phyloP scores from a whole-genome alignment of 805 yeast species.

The Wickerhamiella brachini region DNA sequence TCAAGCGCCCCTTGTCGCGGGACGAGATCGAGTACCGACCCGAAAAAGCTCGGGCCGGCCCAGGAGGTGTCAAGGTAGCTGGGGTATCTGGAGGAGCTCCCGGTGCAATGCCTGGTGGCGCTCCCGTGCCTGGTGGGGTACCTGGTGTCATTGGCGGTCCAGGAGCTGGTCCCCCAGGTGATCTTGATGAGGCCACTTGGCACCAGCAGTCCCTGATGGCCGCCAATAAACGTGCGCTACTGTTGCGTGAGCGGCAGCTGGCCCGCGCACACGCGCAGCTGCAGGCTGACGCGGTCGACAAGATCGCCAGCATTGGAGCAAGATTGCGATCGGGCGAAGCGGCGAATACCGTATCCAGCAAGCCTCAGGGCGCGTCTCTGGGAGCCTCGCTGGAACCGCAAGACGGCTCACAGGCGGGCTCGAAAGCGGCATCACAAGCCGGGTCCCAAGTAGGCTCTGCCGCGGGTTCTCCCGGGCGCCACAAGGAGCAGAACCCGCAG shows the following conservation, averaged over 20 bases:
- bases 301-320: not conserved
- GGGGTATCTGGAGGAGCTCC: no score
- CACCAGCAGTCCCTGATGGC: conserved; percentile 4
- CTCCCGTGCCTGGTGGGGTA: no score
- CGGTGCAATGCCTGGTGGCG: not conserved
- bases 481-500: not conserved
- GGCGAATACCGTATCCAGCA: no score
- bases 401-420: not conserved
- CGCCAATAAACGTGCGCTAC: not conserved
- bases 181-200: conserved; percentile 4
- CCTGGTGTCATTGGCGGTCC: no score
- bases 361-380: not conserved
- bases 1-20: not conserved
- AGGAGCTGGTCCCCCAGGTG: no score
- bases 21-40: not conserved
- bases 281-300: not conserved
- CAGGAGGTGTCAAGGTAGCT: not conserved
- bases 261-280: not conserved
- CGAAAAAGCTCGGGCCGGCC: not conserved
- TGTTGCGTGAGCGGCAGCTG: not conserved
- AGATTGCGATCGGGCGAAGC: not conserved
- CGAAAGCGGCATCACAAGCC: not conserved
- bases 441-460: not conserved
- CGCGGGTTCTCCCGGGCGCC: not conserved
- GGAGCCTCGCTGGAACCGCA: no score